Base-by-base conservation (phyloP, 805 yeast genomes). In the Yarrowia porcina region DNA sequence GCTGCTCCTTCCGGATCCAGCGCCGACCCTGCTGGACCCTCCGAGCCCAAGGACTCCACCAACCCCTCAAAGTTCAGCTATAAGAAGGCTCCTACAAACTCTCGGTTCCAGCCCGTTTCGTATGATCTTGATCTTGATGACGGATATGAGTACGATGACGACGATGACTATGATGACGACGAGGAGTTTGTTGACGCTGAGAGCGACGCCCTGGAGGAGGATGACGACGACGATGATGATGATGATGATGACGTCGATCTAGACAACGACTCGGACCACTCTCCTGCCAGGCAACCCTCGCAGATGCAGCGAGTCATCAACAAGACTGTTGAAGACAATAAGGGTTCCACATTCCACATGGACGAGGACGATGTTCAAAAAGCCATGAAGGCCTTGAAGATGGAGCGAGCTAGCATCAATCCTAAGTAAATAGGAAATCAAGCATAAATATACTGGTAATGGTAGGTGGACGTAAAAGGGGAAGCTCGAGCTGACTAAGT, bases 61-160 rank as follows among this genome's bases (percentile, higher is more conserved):
- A 49, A 49, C 56, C 35, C 56, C n/a, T 49, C 59, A n/a, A 52
- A 52, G 32, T 52, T 25, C 33, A 36, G 17, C 23, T 41, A 39
- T 38, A 56, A 56, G 38, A 56, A 56, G 49, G 18, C 61, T 13
- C 49, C 61, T 12, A 56, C 61, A 6, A 56, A 41, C 35, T 56
- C 61, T 20, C 47, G 61, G 10, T 56, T 56, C 49, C 61, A 23
- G 27, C 61, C 61, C 28, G 61, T 56, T 13, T 56, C 61, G 11
- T 56, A 56, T 21, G 65, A 66, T 35, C 66, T 47, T 1, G 64
- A 65, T 17, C 60, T 63, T 1, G 65, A 63, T 6, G 69, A 65
- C 6, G 66, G 60, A 7, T 65, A 57, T n/a, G 68, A 59, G 23
- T 68, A 66, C 27, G 66, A 56, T 39, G 61, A 64, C 13, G 68